phyloP scores from a whole-genome alignment of 108 stramenopile species.

The Pseudonitzschia delicatissima region DNA sequence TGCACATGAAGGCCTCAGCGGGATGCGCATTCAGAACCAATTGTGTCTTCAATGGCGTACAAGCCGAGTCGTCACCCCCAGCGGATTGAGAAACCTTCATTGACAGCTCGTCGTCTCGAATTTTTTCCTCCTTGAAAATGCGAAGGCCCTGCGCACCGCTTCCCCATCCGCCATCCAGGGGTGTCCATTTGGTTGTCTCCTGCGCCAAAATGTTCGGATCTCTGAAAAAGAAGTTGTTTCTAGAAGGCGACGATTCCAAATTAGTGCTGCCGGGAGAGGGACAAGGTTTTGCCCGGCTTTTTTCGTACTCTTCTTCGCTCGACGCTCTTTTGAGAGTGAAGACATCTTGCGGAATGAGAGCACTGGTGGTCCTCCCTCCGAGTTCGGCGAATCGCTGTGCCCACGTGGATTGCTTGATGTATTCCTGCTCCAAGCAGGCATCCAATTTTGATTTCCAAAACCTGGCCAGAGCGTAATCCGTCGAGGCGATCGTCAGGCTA shows the following conservation, averaged over 20 bases:
- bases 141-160: conserved; percentile 64
- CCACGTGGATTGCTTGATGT: conserved; percentile 38
- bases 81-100: conserved; percentile 3
- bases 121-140: conserved; percentile 62
- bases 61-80: conserved; percentile 43
- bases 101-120: background rate
- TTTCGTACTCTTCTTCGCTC: conserved; percentile 13
- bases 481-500: conserved; percentile 51
- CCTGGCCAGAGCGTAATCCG: conserved; percentile 53
- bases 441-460: conserved; percentile 62
- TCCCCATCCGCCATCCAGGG: conserved; percentile 69
- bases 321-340: background rate
- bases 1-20: conserved; percentile 80
- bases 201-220: conserved; percentile 16
- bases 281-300: background rate
- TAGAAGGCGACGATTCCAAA: conserved; percentile 5
- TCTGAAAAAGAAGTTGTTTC: conserved; percentile 18
- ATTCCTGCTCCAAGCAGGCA: conserved; percentile 34
- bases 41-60: conserved; percentile 67
- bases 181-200: conserved; percentile 54
- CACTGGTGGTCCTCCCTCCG: conserved; percentile 37
- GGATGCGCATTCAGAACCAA: conserved; percentile 65
- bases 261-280: background rate
- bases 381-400: conserved; percentile 44
- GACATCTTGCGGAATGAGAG: conserved; percentile 25